Percentiles rank a stretch among this genome's conserved stretches.
Evolutionary conservation across 805 yeast genomes (phyloP).

Genomic region (Pichia gijzeniarum): DNA sequence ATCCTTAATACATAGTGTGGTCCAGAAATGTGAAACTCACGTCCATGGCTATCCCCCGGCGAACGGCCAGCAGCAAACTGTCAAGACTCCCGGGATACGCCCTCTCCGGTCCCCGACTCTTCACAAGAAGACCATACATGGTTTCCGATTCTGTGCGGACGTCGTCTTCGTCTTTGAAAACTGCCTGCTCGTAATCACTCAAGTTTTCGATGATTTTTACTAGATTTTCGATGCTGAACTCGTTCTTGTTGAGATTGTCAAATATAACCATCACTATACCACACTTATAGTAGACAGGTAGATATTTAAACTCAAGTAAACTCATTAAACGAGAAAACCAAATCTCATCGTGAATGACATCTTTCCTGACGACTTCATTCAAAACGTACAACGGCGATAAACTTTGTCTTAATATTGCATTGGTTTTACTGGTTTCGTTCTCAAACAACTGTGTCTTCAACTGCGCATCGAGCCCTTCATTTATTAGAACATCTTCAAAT

Average conservation of each 20-base stretch:
- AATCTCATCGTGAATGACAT: constrained; percentile 20
- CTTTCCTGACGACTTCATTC: constrained; percentile 39
- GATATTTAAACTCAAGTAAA: constrained; percentile 43
- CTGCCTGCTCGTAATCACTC: constrained; percentile 19
- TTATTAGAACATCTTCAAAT: constrained; percentile 52
- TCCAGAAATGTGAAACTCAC: constrained; percentile 26
- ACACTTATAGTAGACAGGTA: constrained; percentile 46
- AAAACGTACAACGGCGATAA: constrained; percentile 67
- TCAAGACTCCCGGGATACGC: constrained; percentile 9
- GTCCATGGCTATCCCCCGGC: constrained; percentile 24
- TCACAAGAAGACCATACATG: constrained; percentile 19
- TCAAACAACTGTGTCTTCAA: constrained; percentile 3
- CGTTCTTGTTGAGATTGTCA: constrained; percentile 25
- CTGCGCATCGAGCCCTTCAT: constrained; percentile 35
- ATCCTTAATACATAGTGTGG: not conserved
- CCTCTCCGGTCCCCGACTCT: constrained; percentile 7
- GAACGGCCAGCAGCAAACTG: constrained; percentile 16
- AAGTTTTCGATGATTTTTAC: constrained; percentile 21
- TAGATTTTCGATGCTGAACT: constrained; percentile 19
- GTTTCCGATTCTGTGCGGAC: constrained; percentile 12
- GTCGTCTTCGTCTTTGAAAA: constrained; percentile 14
- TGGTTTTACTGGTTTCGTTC: not conserved
- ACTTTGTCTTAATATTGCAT: constrained; percentile 59
- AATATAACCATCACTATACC: constrained; percentile 44
- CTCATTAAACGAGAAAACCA: constrained; percentile 29